Evolutionary conservation across 1,284 basidiomycete species (phyloP), one percentile per base, ranked within the genome.

Genomic region (Ganoderma leucocontextum): DNA sequence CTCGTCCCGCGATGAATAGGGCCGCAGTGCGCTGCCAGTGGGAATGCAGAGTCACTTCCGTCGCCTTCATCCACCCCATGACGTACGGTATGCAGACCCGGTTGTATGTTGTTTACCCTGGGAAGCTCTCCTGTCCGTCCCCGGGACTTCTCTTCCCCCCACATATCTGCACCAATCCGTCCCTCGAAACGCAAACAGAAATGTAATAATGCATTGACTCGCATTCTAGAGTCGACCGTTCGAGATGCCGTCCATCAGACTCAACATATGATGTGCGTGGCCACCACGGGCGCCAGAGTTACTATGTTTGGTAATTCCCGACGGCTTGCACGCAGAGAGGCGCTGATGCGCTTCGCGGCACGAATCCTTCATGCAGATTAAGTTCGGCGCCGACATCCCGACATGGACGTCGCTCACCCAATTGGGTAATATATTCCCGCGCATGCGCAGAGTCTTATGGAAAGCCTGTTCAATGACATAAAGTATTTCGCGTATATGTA

Each of bases 161-260:
- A 22, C 22, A 19, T 10, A 19, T 81, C 76, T 39, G 78, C 79
- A 3, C 79, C 78, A 61, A 70, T 76, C 29, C 63, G 79, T 2
- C 75, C 73, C 25, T 60, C 63, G 33, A 74, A 75, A 10, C 57
- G 61, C 19, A 66, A 22, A 10, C 47, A 49, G n/a, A 49, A 3
- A 22, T 25, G 9, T 25, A 1, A 5, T 49, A 19, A 25, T 33
- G 13, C 29, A 13, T 35, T 55, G 5, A 13, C 52, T 55, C 29
- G 29, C 13, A 15, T 15, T 29, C 25, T 35, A 29, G 52, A 55
- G 52, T 55, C 52, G 29, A 7, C 29, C 52, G 15, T 55, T 17
- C 15, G 29, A 55, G 52, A 17, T 25, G 15, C n/a, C 4, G 52
- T 33, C 52, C 52, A 33, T 7, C 52, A 33, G 25, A 55, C 29